Conservation (phyloP, 2,329 filamentous ascomycete species). For the Monilinia aucupariae region DNA sequence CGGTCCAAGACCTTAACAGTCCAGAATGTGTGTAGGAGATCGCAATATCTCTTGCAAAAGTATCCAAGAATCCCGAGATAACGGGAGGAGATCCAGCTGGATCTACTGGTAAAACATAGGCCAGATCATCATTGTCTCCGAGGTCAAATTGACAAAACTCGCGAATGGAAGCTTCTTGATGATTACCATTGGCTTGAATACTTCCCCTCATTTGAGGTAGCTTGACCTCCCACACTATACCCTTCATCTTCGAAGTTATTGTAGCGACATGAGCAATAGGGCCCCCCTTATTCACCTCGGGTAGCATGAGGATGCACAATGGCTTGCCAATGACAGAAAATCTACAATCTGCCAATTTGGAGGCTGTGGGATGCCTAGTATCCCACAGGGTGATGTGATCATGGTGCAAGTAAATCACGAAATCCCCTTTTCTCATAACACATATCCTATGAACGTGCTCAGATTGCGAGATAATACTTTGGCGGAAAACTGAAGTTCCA, state of each 20-base stretch:
- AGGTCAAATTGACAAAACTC: slow-evolving; percentile 71
- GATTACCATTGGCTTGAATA: slow-evolving; percentile 11
- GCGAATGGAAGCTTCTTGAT: slow-evolving; percentile 41
- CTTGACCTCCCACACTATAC: slow-evolving; percentile 73
- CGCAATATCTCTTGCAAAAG: slow-evolving; percentile 79
- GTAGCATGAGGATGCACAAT: slow-evolving; percentile 73
- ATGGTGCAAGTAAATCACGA: slow-evolving; percentile 74
- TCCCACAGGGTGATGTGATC: slow-evolving; percentile 74
- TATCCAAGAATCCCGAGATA: slow-evolving; percentile 73
- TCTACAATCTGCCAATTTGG: slow-evolving; percentile 50
- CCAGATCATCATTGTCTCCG: slow-evolving; percentile 51
- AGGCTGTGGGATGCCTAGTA: slow-evolving; percentile 55
- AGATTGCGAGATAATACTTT: slow-evolving; percentile 61
- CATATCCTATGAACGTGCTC: slow-evolving; percentile 76
- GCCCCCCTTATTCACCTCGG: slow-evolving; percentile 48
- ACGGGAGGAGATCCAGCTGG: slow-evolving; percentile 70
- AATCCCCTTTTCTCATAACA: slow-evolving; percentile 69
- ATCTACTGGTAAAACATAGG: slow-evolving; percentile 74
- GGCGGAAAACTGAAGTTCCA: slow-evolving; percentile 54
- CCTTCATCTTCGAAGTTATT: slow-evolving; percentile 70
- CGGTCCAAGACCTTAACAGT: slow-evolving; percentile 78
- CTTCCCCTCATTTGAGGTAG: slow-evolving; percentile 47
- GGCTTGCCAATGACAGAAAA: slow-evolving; percentile 65
- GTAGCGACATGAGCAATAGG: slow-evolving; percentile 70
- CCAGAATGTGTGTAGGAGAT: slow-evolving; percentile 76